Conservation (phyloP, 306 rosid genomes). For the Coriaria nepalensis region DNA sequence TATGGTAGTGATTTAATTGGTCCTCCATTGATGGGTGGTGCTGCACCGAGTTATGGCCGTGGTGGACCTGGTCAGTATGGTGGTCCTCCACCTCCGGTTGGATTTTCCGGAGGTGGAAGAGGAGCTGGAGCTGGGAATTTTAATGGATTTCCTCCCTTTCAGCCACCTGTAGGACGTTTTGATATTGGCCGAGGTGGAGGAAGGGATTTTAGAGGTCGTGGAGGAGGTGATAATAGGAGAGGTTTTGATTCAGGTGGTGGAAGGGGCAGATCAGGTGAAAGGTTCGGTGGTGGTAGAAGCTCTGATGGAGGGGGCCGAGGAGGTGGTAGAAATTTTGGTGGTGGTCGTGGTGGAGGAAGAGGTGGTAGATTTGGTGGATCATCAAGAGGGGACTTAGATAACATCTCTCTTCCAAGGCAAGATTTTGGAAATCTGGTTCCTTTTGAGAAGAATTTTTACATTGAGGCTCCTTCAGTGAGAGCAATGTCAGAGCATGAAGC, state of each 20-base stretch:
- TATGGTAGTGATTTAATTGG: conserved; percentile 45
- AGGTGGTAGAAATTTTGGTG: background rate
- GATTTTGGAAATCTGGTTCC: conserved; percentile 71
- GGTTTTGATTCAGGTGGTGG: conserved; percentile 25
- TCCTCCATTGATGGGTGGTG: conserved; percentile 18
- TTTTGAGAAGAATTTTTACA: conserved; percentile 72
- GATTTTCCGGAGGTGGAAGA: conserved; percentile 20
- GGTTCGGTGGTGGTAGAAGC: conserved; percentile 24
- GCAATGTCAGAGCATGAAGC: conserved; percentile 71
- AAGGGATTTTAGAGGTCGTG: conserved; percentile 14
- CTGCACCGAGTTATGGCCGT: conserved; percentile 29
- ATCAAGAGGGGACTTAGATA: conserved; percentile 66
- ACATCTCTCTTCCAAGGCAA: conserved; percentile 58
- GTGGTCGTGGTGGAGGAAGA: conserved; percentile 30
- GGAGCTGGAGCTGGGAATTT: conserved; percentile 20
- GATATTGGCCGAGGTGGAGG: conserved; percentile 36
- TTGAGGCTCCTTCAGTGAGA: conserved; percentile 41
- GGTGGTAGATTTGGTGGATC: conserved; percentile 58
- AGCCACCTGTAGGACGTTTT: conserved; percentile 62
- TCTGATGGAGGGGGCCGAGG: conserved; percentile 21
- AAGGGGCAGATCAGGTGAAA: conserved; percentile 14
- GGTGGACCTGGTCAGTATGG: conserved; percentile 27
- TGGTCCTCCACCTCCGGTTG: conserved; percentile 21
- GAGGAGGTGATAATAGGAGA: conserved; percentile 30
- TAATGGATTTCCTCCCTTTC: conserved; percentile 34